A percentile compares a stretch with the other conserved stretches of the same genome.
Evolutionary conservation across 106 monocot genomes (phyloP).

Genomic region (Acanthochlamys bracteata): DNA sequence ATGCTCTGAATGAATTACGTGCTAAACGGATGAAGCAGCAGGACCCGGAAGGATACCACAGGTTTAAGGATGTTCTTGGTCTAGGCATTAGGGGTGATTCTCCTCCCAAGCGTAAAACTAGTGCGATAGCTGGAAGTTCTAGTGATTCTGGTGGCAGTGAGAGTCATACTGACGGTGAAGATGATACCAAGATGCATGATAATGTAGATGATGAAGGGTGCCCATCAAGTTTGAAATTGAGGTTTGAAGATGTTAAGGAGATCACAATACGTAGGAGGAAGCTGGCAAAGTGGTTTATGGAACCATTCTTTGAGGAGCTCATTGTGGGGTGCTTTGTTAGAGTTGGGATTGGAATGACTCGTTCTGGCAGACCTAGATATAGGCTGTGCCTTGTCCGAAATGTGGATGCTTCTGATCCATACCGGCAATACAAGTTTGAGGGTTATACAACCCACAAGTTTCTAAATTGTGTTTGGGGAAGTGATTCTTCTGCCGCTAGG

Average conservation of each 20-base stretch:
- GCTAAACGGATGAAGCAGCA: constrained; percentile 72
- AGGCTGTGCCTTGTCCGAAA: constrained; percentile 68
- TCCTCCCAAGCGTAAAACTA: constrained; percentile 29
- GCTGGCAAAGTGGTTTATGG: constrained; percentile 90
- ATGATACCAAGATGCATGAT: constrained; percentile 31
- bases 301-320: constrained; percentile 89
- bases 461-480: constrained; percentile 67
- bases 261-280: constrained; percentile 77
- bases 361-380: constrained; percentile 45
- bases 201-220: constrained; percentile 57
- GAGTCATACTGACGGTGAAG: constrained; percentile 26
- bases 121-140: constrained; percentile 16
- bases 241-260: constrained; percentile 63
- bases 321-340: constrained; percentile 78
- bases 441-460: constrained; percentile 58
- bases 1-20: constrained; percentile 61
- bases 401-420: constrained; percentile 72
- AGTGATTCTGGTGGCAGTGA: constrained; percentile 54
- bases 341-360: constrained; percentile 62
- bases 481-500: constrained; percentile 55
- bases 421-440: constrained; percentile 67
- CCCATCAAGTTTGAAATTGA: constrained; percentile 27
- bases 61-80: constrained; percentile 24
- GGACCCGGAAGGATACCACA: constrained; percentile 54
- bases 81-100: constrained; percentile 23